Evolutionary conservation across 768 basidiomycete species (phyloP).

Genomic region (Naematelia encephala): DNA sequence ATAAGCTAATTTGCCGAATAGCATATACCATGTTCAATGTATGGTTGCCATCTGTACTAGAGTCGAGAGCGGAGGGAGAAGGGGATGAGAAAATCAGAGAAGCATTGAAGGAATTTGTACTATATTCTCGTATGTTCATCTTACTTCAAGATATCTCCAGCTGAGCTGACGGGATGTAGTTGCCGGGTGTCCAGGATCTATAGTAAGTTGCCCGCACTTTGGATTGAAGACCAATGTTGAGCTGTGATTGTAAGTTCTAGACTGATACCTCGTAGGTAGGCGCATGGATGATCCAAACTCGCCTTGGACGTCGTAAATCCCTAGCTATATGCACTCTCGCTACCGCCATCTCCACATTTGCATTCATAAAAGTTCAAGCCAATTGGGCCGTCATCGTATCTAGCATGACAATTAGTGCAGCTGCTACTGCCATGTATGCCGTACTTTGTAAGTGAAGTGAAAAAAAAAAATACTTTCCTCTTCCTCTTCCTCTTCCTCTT

Average conservation of each 20-base stretch:
- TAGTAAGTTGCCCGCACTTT: slow-evolving; percentile 22
- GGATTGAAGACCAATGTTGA: neutral
- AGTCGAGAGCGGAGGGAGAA: slow-evolving; percentile 37
- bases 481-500: neutral
- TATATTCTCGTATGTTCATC: slow-evolving; percentile 42
- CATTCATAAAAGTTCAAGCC: slow-evolving; percentile 36
- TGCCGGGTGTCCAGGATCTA: slow-evolving; percentile 48
- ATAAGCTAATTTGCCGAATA: slow-evolving; percentile 8
- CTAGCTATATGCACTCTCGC: slow-evolving; percentile 46
- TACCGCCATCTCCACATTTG: slow-evolving; percentile 44
- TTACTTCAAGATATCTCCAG: neutral
- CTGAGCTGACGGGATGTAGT: slow-evolving; percentile 23
- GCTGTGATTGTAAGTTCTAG: neutral
- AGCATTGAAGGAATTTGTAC: slow-evolving; percentile 42
- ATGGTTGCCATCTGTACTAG: slow-evolving; percentile 48
- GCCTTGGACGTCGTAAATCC: slow-evolving; percentile 42
- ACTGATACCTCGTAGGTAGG: slow-evolving; percentile 30
- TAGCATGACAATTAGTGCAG: slow-evolving; percentile 44
- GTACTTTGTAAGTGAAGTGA: slow-evolving; percentile 44
- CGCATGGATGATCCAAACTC: slow-evolving; percentile 48
- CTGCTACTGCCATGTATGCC: slow-evolving; percentile 50
- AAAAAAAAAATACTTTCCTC: neutral
- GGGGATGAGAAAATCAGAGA: slow-evolving; percentile 39
- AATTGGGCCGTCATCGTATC: slow-evolving; percentile 43
- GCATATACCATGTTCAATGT: slow-evolving; percentile 49